Base-by-base conservation (phyloP, 2,329 filamentous ascomycete genomes). In the Monilinia fructigena region DNA sequence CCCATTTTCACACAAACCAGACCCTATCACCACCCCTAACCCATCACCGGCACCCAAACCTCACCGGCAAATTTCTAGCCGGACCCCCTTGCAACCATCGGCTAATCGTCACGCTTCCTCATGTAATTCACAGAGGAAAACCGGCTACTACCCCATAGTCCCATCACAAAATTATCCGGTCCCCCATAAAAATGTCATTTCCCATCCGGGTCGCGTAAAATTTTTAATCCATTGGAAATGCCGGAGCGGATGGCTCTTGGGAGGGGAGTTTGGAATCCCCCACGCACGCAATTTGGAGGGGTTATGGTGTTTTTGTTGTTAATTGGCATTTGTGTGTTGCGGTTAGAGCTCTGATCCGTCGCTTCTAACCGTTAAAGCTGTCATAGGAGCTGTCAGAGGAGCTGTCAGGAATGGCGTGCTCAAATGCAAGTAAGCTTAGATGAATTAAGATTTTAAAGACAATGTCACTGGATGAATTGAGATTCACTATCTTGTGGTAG, bases 241-340 rank as follows among this genome's bases (percentile, higher is more conserved):
- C 56, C 56, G 56, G 42, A 48, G 56, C 56, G 45, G 56, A 38
- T 60, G 56, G 20, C n/a, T 18, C 35, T 60, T 23, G 16, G 42
- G 45, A 38, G 45, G 56, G 56, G 45, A 50, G 45, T 60, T 35
- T 38, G 2, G 45, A 11, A 50, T 60, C 11, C 56, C 56, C 56
- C 56, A 60, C 56, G 56, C 56, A 60, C 56, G 56, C 56, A 60
- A 60, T 60, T 6, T 60, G 45, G 56, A 60, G 56, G 56, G 56
- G 45, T 50, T 60, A 60, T 60, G 56, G 31, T 60, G 56, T 50
- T 60, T 59, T 59, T 50, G 35, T 23, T 31, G 31, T 47, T n/a
- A 28, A 11, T 18, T 45, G 20, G 18, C 12, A 48, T 18, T 59
- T 20, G 55, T 11, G 5, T 53, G 5, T 53, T 55, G 23, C 11